phyloP scores from a whole-genome alignment of 2,329 filamentous ascomycete species.

The Plectosphaerella sp. region DNA sequence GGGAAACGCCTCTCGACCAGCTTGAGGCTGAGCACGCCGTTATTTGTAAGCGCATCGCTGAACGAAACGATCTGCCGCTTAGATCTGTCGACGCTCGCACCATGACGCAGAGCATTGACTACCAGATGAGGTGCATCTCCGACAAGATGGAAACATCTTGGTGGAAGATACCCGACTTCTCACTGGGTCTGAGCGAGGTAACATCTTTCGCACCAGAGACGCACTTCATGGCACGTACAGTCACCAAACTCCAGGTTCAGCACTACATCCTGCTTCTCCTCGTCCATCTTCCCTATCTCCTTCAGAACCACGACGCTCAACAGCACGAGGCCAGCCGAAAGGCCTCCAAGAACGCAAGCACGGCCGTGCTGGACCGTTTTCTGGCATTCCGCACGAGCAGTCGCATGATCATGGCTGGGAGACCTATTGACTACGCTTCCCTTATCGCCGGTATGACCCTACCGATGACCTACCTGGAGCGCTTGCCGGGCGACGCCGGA shows the following conservation, averaged over 20 bases:
- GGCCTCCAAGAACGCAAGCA: conserved; percentile 42
- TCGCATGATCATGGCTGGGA: neutral
- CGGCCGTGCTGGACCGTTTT: conserved; percentile 45
- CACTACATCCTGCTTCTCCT: conserved; percentile 46
- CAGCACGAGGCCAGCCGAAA: conserved; percentile 39
- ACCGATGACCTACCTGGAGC: conserved; percentile 40
- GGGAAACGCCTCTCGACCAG: conserved; percentile 30
- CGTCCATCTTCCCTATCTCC: conserved; percentile 50
- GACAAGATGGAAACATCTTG: conserved; percentile 35
- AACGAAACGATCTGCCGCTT: conserved; percentile 30
- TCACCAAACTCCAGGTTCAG: conserved; percentile 38
- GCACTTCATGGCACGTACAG: neutral
- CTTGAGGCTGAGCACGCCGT: conserved; percentile 39
- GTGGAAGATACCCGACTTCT: conserved; percentile 35
- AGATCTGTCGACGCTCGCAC: conserved; percentile 25
- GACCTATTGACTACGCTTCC: conserved; percentile 45
- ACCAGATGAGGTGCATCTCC: conserved; percentile 38
- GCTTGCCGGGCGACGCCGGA: neutral
- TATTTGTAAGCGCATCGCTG: conserved; percentile 37
- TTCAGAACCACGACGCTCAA: conserved; percentile 29
- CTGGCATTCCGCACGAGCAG: conserved; percentile 34
- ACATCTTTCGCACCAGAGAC: conserved; percentile 10
- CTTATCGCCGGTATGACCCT: conserved; percentile 46
- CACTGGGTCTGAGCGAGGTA: too few relatives aligned
- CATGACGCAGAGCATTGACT: conserved; percentile 36